Conservation (phyloP, 768 basidiomycete species). For the Erythrobasidium yunnanense region DNA sequence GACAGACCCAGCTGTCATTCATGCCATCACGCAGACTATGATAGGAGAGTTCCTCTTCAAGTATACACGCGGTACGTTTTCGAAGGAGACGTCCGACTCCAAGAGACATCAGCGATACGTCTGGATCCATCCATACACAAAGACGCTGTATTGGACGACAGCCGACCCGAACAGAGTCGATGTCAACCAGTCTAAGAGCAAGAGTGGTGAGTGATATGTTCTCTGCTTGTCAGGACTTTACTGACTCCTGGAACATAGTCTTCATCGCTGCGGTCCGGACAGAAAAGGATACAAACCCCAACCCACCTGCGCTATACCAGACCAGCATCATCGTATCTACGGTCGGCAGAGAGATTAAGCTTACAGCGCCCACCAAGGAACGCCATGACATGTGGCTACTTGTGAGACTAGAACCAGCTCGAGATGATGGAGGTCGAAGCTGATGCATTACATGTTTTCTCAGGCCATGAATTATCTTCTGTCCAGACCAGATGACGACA, state of each 20-base stretch:
- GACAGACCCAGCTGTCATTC: conserved; percentile 83
- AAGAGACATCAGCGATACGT: conserved; percentile 84
- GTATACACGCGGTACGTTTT: conserved; percentile 79
- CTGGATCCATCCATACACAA: conserved; percentile 99
- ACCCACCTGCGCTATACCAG: conserved; percentile 83
- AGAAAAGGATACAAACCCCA: conserved; percentile 89
- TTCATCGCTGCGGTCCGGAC: conserved; percentile 74
- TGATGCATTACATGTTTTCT: conserved; percentile 15
- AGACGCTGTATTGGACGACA: conserved; percentile 85
- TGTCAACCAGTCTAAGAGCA: conserved; percentile 83
- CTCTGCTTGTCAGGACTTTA: conserved; percentile 23
- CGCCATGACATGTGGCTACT: conserved; percentile 92
- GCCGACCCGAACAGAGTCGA: conserved; percentile 81
- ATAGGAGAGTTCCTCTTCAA: conserved; percentile 98
- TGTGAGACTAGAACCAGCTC: conserved; percentile 5
- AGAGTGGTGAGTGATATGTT: conserved; percentile 66
- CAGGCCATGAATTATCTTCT: conserved; percentile 87
- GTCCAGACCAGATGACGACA: conserved; percentile 53
- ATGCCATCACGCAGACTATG: conserved; percentile 98
- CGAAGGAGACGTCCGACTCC: conserved; percentile 81
- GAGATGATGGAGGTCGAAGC: conserved; percentile 25
- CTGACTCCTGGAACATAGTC: no score
- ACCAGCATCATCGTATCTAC: conserved; percentile 89
- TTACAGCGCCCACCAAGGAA: conserved; percentile 91
- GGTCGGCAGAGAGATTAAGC: conserved; percentile 90